Conservation (phyloP, 116 monocot genomes). For the Cymodocea nodosa region DNA sequence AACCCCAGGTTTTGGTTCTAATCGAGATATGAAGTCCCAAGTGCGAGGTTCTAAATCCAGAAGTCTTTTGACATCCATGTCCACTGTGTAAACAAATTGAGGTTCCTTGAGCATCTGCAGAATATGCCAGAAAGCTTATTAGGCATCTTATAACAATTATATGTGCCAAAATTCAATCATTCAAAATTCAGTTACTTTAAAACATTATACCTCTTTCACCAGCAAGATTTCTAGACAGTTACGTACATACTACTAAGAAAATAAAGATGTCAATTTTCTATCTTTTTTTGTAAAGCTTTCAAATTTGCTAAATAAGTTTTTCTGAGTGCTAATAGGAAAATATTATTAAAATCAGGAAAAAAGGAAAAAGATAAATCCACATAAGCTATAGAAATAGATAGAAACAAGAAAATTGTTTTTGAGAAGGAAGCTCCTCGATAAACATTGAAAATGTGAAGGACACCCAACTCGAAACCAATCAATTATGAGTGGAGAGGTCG, state of each 20-base stretch:
- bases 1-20: slow-evolving; percentile 73
- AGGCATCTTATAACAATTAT: background rate
- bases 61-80: slow-evolving; percentile 88
- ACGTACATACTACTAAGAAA: too few species aligned
- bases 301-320: background rate
- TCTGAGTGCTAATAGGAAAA: too few species aligned
- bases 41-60: slow-evolving; percentile 72
- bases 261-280: too few species aligned
- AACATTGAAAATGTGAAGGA: too few species aligned
- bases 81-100: slow-evolving; percentile 86
- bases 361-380: too few species aligned
- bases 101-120: slow-evolving; percentile 80
- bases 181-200: background rate
- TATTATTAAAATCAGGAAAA: too few species aligned
- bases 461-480: too few species aligned
- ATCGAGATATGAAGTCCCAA: slow-evolving; percentile 74
- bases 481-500: background rate
- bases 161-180: background rate
- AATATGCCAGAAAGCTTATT: background rate
- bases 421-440: too few species aligned
- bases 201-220: background rate
- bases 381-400: too few species aligned
- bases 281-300: background rate
- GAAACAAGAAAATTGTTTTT: too few species aligned
- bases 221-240: background rate